Evolutionary conservation across 2,329 filamentous ascomycete species (phyloP).

Genomic region (Ophiognomonia clavigignenti-juglandacearum): DNA sequence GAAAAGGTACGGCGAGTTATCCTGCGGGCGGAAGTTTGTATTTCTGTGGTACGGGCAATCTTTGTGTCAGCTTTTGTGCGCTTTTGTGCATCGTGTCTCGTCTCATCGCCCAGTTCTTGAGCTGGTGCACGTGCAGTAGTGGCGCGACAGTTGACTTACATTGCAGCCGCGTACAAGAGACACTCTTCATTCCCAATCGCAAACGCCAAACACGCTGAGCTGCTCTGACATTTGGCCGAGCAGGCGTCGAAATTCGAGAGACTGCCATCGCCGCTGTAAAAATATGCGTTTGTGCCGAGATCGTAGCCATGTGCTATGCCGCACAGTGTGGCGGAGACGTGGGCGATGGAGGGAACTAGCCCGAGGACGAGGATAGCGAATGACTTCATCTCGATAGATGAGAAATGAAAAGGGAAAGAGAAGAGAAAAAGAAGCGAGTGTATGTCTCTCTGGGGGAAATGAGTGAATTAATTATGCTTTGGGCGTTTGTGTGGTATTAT

Average conservation of each 20-base stretch:
- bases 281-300: conserved; percentile 11
- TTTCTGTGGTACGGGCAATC: not conserved
- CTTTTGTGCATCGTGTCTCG: too few relatives aligned
- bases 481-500: too few relatives aligned
- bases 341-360: conserved; percentile 15
- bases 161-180: conserved; percentile 8
- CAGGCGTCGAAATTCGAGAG: conserved; percentile 9
- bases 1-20: conserved; percentile 13
- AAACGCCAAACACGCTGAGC: conserved; percentile 10
- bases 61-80: not conserved
- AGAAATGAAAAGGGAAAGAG: not conserved
- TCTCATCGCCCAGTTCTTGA: too few relatives aligned
- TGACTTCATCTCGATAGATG: not conserved
- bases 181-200: conserved; percentile 8
- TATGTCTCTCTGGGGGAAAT: too few relatives aligned
- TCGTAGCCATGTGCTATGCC: conserved; percentile 14
- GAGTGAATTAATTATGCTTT: too few relatives aligned
- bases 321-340: conserved; percentile 6
- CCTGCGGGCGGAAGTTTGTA: conserved; percentile 11
- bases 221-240: conserved; percentile 8
- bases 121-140: not conserved
- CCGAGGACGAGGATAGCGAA: not conserved
- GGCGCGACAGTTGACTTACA: conserved; percentile 1
- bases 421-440: too few relatives aligned
- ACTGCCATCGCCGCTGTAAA: conserved; percentile 13